Evolutionary conservation across 164 flowering plant genomes (phyloP).

Genomic region (Macadamia integrifolia): DNA sequence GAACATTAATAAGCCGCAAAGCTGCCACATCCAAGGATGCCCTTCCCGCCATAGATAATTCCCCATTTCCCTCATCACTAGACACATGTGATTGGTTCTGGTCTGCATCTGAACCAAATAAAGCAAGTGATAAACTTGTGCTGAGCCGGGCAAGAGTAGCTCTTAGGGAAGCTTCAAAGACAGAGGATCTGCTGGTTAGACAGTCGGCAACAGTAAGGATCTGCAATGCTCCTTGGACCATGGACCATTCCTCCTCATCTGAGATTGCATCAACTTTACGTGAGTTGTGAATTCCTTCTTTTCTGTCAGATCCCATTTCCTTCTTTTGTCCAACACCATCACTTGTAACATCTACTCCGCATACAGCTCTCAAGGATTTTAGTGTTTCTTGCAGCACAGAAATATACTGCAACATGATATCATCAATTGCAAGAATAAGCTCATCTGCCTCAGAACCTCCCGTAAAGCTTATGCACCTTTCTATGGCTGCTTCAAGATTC

Average conservation of each 20-base stretch:
- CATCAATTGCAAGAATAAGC: constrained; percentile 83
- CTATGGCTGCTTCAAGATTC: constrained; percentile 92
- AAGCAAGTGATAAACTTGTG: constrained; percentile 72
- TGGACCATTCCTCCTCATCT: constrained; percentile 99
- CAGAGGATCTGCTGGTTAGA: constrained; percentile 89
- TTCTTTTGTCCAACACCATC: constrained; percentile 51
- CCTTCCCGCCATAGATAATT: constrained; percentile 52
- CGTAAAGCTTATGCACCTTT: constrained; percentile 94
- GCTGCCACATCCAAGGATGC: constrained; percentile 87
- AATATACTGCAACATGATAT: constrained; percentile 82
- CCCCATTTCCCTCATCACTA: constrained; percentile 42
- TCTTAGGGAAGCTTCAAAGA: constrained; percentile 94
- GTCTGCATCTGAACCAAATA: constrained; percentile 69
- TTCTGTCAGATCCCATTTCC: constrained; percentile 67
- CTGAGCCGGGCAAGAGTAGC: constrained; percentile 90
- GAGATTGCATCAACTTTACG: constrained; percentile 62
- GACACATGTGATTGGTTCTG: constrained; percentile 41
- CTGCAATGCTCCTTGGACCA: constrained; percentile 98
- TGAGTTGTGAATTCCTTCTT: constrained; percentile 47
- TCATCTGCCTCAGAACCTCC: constrained; percentile 99
- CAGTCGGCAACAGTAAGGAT: constrained; percentile 94
- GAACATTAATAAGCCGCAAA: constrained; percentile 73
- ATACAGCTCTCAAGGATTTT: constrained; percentile 81
- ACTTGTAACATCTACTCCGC: constrained; percentile 62
- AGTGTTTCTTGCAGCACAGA: constrained; percentile 77